phyloP scores from a whole-genome alignment of 257 asterid species.

The Solanum sejunctum region DNA sequence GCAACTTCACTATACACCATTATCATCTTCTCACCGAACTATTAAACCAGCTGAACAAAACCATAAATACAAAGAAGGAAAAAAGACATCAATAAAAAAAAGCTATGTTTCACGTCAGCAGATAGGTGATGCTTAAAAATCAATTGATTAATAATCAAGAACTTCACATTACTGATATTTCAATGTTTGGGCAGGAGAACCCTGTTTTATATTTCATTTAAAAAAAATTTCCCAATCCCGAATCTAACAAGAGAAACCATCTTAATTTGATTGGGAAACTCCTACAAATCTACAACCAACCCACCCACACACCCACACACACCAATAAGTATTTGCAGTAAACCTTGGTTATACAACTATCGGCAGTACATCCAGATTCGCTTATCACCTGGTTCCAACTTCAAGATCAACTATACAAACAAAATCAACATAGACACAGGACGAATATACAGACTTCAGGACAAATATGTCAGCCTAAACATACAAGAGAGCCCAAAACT shows the following conservation, averaged over 20 bases:
- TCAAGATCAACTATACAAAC: not conserved
- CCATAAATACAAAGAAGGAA: not conserved
- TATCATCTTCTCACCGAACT: not conserved
- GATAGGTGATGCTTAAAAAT: not conserved
- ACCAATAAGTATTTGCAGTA: not conserved
- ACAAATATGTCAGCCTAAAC: not conserved
- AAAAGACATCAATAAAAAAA: not conserved
- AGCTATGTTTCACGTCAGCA: not conserved
- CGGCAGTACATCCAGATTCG: not conserved
- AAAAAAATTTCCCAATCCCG: not conserved
- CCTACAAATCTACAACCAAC: not conserved
- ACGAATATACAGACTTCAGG: not conserved
- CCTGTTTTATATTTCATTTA: not conserved
- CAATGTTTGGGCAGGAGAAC: not conserved
- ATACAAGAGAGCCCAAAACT: not conserved
- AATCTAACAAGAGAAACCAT: not conserved
- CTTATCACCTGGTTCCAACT: not conserved
- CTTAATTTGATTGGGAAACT: not conserved
- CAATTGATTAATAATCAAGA: not conserved
- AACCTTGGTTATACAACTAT: not conserved
- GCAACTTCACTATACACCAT: not conserved
- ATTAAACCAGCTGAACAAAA: not conserved
- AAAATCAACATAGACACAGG: not conserved
- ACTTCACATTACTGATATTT: not conserved
- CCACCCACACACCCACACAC: too few species aligned